Conservation (phyloP, 495 filamentous ascomycete genomes). For the Stereocaulon alpinum region DNA sequence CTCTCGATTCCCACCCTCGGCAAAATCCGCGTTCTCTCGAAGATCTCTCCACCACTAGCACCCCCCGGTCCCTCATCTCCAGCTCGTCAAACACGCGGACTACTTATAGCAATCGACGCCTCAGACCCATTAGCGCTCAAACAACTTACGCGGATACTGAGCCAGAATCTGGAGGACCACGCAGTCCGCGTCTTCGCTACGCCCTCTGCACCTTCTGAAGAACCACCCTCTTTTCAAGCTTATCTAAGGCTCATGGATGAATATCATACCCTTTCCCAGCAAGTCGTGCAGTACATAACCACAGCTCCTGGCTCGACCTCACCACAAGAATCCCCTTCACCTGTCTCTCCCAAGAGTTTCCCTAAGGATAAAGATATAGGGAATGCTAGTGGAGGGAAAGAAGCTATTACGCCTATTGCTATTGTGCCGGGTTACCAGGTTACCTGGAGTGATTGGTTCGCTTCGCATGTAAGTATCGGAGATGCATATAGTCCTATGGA, state of each 20-base stretch:
- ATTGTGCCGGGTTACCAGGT: constrained; percentile 69
- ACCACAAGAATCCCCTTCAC: constrained; percentile 11
- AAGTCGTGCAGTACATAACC: constrained; percentile 18
- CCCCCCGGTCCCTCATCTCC: constrained; percentile 34
- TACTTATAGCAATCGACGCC: constrained; percentile 77
- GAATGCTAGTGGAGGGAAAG: not conserved
- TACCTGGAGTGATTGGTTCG: constrained; percentile 62
- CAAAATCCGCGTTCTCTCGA: constrained; percentile 49
- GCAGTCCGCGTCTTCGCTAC: constrained; percentile 18
- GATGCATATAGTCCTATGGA: constrained; percentile 74
- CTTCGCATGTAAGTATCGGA: constrained; percentile 57
- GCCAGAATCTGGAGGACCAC: constrained; percentile 22
- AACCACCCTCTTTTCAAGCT: constrained; percentile 7
- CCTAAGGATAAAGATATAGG: constrained; percentile 7
- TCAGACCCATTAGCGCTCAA: constrained; percentile 41
- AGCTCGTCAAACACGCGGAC: constrained; percentile 47
- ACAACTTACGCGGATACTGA: constrained; percentile 52
- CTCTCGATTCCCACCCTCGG: constrained; percentile 56
- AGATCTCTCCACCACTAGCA: constrained; percentile 57
- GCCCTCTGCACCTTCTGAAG: constrained; percentile 26
- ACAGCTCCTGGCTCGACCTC: not conserved
- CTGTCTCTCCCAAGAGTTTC: constrained; percentile 21
- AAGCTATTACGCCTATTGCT: constrained; percentile 45
- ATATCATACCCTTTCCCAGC: constrained; percentile 17
- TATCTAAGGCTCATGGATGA: constrained; percentile 20